Evolutionary conservation across 352 stramenopile genomes (phyloP).

Genomic region (Phytophthora cajani): DNA sequence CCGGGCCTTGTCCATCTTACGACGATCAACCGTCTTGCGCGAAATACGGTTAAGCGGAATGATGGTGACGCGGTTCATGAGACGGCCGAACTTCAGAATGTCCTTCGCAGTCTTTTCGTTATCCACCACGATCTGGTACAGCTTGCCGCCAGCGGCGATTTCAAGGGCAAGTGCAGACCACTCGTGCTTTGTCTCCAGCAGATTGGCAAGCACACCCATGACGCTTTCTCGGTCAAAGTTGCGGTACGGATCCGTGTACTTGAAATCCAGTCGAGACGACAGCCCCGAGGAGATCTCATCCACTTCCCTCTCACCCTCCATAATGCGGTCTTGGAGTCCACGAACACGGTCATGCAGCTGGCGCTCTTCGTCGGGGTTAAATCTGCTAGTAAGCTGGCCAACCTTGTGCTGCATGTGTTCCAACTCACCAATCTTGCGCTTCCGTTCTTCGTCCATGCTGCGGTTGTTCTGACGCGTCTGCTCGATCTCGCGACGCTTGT

Average conservation of each 20-base stretch:
- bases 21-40: constrained; percentile 70
- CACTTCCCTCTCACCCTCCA: constrained; percentile 82
- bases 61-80: constrained; percentile 97
- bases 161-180: constrained; percentile 96
- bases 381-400: constrained; percentile 64
- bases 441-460: constrained; percentile 73
- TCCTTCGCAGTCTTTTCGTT: constrained; percentile 98
- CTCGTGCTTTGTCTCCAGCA: constrained; percentile 95
- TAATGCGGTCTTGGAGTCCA: constrained; percentile 70
- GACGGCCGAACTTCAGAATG: constrained; percentile 96
- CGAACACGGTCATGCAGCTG: constrained; percentile 67
- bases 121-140: constrained; percentile 99
- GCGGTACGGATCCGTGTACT: constrained; percentile 95
- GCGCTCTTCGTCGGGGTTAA: constrained; percentile 80
- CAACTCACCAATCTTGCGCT: constrained; percentile 69
- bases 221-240: constrained; percentile 97
- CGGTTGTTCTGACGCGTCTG: constrained; percentile 81
- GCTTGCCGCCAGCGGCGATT: constrained; percentile 97
- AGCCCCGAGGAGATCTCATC: constrained; percentile 94
- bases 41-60: constrained; percentile 99
- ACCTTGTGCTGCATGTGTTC: constrained; percentile 67
- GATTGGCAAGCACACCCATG: constrained; percentile 97
- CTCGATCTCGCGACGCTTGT: constrained; percentile 75
- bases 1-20: constrained; percentile 83
- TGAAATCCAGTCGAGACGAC: constrained; percentile 96